Conservation (phyloP, 495 filamentous ascomycete genomes). For the Penicillium coffeae region DNA sequence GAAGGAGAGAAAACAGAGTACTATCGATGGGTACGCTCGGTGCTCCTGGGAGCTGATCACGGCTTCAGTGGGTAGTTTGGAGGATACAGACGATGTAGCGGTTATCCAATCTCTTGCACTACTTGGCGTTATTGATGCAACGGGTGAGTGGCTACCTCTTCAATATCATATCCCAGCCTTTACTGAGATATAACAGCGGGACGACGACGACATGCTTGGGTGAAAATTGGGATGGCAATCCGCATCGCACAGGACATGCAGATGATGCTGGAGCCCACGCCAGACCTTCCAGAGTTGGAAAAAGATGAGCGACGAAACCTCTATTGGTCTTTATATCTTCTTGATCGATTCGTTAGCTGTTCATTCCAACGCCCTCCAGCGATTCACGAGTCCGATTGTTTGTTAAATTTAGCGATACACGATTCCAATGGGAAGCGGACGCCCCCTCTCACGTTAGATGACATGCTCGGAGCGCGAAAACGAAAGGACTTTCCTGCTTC, state of each 20-base stretch:
- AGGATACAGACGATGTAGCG: conserved; percentile 18
- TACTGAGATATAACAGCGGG: conserved; percentile 18
- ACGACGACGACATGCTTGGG: conserved; percentile 22
- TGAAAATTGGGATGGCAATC: conserved; percentile 31
- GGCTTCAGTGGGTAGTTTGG: conserved; percentile 9
- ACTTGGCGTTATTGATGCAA: conserved; percentile 29
- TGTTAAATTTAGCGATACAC: conserved; percentile 18
- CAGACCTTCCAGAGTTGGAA: conserved; percentile 12
- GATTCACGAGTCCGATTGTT: conserved; percentile 22
- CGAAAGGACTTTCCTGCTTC: conserved; percentile 3
- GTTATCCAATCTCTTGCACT: conserved; percentile 25
- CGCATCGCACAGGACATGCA: conserved; percentile 28
- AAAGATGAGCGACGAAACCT: conserved; percentile 27
- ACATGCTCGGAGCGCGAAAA: conserved; percentile 6
- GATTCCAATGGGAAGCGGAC: not conserved
- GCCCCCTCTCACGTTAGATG: conserved; percentile 2
- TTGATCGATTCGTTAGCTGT: conserved; percentile 31
- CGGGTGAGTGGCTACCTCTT: conserved; percentile 12
- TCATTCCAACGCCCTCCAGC: conserved; percentile 23
- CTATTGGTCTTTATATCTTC: conserved; percentile 34
- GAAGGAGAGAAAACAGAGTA: conserved; percentile 16
- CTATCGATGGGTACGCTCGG: conserved; percentile 21
- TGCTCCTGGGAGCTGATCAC: conserved; percentile 27
- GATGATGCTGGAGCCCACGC: conserved; percentile 26
- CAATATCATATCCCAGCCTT: not conserved